A percentile compares a stretch with the other conserved stretches of the same genome.
Evolutionary conservation across 2,329 filamentous ascomycete genomes (phyloP).

Genomic region (Hypoxylon sp.): DNA sequence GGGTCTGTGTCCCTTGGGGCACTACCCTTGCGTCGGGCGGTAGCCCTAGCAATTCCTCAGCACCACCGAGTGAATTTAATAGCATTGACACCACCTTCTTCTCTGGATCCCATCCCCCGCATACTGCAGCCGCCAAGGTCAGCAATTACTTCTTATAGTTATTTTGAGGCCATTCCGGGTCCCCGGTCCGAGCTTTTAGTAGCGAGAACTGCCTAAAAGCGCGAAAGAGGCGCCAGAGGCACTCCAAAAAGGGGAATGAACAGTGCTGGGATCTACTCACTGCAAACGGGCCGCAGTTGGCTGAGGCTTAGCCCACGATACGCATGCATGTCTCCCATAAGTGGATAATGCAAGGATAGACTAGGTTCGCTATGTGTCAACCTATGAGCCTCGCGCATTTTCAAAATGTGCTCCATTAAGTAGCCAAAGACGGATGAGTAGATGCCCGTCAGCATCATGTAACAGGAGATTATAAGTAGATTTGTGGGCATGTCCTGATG

Average conservation of each 20-base stretch:
- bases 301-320: constrained; percentile 11
- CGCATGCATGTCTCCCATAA: constrained; percentile 15
- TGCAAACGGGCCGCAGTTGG: constrained; percentile 9
- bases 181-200: not conserved
- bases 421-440: constrained; percentile 13
- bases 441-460: constrained; percentile 8
- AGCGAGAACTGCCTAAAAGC: not conserved
- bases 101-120: constrained; percentile 10
- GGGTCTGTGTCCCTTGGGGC: not conserved
- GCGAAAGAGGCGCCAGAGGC: not conserved
- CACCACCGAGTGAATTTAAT: constrained; percentile 8
- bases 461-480: constrained; percentile 12
- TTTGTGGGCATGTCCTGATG: constrained; percentile 11
- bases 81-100: constrained; percentile 17
- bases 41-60: constrained; percentile 7
- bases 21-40: constrained; percentile 9
- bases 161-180: not conserved
- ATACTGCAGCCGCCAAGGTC: constrained; percentile 2
- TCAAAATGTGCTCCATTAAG: constrained; percentile 8
- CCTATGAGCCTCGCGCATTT: constrained; percentile 9
- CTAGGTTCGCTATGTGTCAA: not conserved
- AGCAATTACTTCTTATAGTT: constrained; percentile 4
- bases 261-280: constrained; percentile 1
- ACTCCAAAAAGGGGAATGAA: not conserved
- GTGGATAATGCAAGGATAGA: constrained; percentile 9